phyloP scores from a whole-genome alignment of 768 basidiomycete species.

The Trametes villosa region DNA sequence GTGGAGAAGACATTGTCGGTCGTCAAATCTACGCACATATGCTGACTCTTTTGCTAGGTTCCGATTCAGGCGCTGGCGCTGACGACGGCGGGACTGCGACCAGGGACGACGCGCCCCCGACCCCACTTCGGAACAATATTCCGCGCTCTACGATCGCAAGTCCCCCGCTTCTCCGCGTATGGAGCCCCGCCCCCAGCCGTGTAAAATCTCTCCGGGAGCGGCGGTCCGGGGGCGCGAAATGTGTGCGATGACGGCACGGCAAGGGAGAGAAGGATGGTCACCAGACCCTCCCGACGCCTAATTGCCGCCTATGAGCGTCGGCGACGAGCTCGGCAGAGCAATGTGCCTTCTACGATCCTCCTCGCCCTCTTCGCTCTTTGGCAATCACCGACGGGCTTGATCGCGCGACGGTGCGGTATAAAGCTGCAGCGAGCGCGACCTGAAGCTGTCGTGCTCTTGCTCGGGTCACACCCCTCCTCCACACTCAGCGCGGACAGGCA shows the following conservation, averaged over 20 bases:
- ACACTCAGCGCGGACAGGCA: background rate
- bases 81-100: background rate
- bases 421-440: background rate
- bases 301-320: constrained; percentile 3
- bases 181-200: constrained; percentile 3
- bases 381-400: constrained; percentile 4
- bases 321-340: constrained; percentile 22
- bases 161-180: constrained; percentile 12
- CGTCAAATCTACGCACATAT: no score
- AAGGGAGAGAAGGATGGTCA: constrained; percentile 13
- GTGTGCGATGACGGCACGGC: constrained; percentile 13
- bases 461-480: background rate
- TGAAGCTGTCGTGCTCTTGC: background rate
- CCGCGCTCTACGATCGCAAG: constrained; percentile 4
- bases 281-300: constrained; percentile 10
- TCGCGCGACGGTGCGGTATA: constrained; percentile 6
- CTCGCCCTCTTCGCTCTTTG: constrained; percentile 5
- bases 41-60: no score
- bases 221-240: constrained; percentile 14
- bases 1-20: no score
- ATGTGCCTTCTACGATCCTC: constrained; percentile 11
- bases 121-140: constrained; percentile 6
- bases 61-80: background rate
- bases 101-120: background rate
- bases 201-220: background rate